These are phyloP conservation scores for Taxawa tesnikishii DNA, from an alignment of 2,329 filamentous ascomycete species.

Conservation along the genomic window DNA sequence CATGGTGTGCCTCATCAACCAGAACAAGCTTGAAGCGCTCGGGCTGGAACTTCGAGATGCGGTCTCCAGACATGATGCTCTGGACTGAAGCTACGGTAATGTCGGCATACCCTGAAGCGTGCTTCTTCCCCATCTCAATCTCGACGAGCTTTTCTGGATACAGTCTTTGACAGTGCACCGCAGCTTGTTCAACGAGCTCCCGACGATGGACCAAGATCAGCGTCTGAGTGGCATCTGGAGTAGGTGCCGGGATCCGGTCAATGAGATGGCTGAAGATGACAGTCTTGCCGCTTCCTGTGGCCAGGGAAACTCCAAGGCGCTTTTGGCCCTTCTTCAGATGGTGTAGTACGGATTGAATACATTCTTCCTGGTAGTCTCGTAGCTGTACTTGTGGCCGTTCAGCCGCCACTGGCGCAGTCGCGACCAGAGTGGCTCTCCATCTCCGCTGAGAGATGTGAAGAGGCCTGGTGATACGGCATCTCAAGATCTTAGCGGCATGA, in stretches of 20 bases:
- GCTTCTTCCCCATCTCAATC: conserved; percentile 75
- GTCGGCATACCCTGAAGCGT: conserved; percentile 70
- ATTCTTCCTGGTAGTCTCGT: conserved; percentile 79
- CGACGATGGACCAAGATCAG: conserved; percentile 85
- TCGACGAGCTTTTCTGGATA: conserved; percentile 77
- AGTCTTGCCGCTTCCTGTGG: conserved; percentile 81
- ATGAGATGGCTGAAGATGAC: conserved; percentile 97
- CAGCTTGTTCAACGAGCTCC: conserved; percentile 90
- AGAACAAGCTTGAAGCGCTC: conserved; percentile 73
- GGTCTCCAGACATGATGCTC: conserved; percentile 64
- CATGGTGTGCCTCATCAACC: conserved; percentile 95
- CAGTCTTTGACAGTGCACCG: conserved; percentile 64
- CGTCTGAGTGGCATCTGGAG: conserved; percentile 55
- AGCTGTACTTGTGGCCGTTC: conserved; percentile 39
- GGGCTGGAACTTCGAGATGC: conserved; percentile 75
- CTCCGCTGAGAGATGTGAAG: too few relatives aligned
- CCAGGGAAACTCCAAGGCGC: conserved; percentile 69
- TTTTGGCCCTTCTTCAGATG: conserved; percentile 59
- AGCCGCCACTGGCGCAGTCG: conserved; percentile 1
- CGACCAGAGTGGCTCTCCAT: too few relatives aligned
- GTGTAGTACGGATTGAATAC: conserved; percentile 63
- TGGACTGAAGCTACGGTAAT: conserved; percentile 88
- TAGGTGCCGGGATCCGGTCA: conserved; percentile 52
- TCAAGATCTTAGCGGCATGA: too few relatives aligned
- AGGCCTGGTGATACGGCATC: too few relatives aligned